A percentile compares a stretch with the other conserved stretches of the same genome.
phyloP scores from a whole-genome alignment of 73 alveolate genomes.

The Symbiodinium natans region DNA sequence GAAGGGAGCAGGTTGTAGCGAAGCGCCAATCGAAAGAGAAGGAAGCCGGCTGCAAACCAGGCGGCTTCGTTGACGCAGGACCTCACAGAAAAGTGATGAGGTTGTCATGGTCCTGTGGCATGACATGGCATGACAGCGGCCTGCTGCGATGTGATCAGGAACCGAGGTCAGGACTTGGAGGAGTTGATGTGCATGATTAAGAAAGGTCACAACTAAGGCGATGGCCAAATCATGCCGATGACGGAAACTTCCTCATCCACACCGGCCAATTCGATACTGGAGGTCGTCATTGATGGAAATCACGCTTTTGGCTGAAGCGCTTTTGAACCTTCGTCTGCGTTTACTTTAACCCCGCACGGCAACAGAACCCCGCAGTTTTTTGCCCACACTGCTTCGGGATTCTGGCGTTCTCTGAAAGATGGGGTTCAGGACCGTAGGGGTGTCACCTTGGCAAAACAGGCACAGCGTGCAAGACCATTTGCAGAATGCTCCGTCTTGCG shows the following conservation, averaged over 20 bases:
- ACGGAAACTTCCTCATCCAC: conserved; percentile 50
- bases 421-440: conserved; percentile 94
- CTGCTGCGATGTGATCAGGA: too few species aligned
- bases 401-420: conserved; percentile 71
- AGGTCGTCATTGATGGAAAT: conserved; percentile 25
- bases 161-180: too few species aligned
- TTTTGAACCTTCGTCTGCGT: conserved; percentile 72
- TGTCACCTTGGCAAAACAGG: neutral
- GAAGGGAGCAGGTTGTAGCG: conserved; percentile 51
- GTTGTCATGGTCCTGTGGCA: too few species aligned
- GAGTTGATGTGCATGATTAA: too few species aligned
- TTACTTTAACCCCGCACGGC: too few species aligned
- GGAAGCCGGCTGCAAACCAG: conserved; percentile 86
- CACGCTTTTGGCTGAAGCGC: conserved; percentile 84
- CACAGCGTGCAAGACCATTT: neutral
- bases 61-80: conserved; percentile 70
- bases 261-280: conserved; percentile 37
- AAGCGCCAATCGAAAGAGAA: conserved; percentile 78
- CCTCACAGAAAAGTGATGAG: neutral
- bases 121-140: too few species aligned
- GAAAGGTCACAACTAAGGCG: neutral
- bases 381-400: neutral
- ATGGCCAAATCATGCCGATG: conserved; percentile 33
- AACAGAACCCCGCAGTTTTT: too few species aligned
- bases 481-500: neutral